Conservation (phyloP, 208 protist genomes). For the Entamoeba moshkovskii region DNA sequence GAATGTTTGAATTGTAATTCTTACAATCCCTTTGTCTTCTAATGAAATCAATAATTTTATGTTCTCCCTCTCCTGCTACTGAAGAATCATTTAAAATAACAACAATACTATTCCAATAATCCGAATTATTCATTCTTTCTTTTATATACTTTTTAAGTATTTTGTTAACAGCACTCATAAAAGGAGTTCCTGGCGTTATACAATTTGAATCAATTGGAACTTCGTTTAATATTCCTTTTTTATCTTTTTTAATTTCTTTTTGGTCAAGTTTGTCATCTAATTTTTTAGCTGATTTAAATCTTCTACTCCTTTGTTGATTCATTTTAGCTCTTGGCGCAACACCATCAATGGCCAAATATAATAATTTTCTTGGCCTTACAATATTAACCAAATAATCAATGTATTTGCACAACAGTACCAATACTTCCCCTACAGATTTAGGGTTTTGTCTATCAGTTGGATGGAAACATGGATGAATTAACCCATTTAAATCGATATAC, state of each 20-base stretch:
- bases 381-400: constrained; percentile 82
- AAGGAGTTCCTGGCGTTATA: constrained; percentile 29
- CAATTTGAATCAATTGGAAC: constrained; percentile 9
- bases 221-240: background rate
- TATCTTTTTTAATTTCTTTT: background rate
- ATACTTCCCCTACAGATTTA: constrained; percentile 54
- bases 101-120: background rate
- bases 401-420: constrained; percentile 56
- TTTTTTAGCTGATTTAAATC: constrained; percentile 21
- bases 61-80: constrained; percentile 88
- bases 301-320: constrained; percentile 36
- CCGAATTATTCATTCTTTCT: background rate
- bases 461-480: constrained; percentile 96
- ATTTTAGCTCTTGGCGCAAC: constrained; percentile 38
- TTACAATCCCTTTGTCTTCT: constrained; percentile 21
- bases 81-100: constrained; percentile 13
- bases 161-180: constrained; percentile 7
- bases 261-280: background rate
- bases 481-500: constrained; percentile 68
- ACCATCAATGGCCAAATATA: constrained; percentile 32
- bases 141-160: background rate
- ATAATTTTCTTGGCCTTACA: constrained; percentile 67
- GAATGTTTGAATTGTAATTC: constrained; percentile 5
- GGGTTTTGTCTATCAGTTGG: constrained; percentile 67
- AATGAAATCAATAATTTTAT: constrained; percentile 77